A percentile compares a stretch with the other conserved stretches of the same genome.
Conservation (phyloP, 2,329 filamentous ascomycete species). For the Leptographium wingfieldii region DNA sequence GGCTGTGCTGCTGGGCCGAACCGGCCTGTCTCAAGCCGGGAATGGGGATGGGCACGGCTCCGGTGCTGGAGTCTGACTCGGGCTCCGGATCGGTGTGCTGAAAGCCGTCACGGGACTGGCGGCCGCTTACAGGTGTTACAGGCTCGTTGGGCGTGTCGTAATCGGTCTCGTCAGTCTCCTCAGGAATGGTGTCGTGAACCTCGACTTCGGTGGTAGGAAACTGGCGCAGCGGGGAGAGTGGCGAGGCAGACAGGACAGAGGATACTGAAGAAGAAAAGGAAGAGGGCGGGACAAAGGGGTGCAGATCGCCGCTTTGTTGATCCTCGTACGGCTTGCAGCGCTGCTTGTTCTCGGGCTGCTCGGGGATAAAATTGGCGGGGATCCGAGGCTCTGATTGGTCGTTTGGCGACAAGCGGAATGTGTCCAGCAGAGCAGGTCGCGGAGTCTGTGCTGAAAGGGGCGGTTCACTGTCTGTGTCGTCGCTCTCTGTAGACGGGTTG, state of each 20-base stretch:
- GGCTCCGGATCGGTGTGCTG: constrained; percentile 24
- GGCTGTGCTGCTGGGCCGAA: constrained; percentile 14
- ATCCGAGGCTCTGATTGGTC: constrained; percentile 5
- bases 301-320: not conserved
- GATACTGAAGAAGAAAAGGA: not conserved
- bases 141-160: constrained; percentile 49
- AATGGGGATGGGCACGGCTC: not conserved
- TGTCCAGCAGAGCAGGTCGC: not conserved
- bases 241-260: constrained; percentile 11
- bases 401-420: not conserved
- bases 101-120: constrained; percentile 41
- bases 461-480: constrained; percentile 10
- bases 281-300: not conserved
- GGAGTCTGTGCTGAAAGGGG: not conserved
- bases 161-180: constrained; percentile 47
- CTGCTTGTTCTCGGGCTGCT: not conserved
- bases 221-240: constrained; percentile 32
- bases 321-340: not conserved
- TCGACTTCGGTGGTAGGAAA: constrained; percentile 29
- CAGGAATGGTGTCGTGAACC: constrained; percentile 38
- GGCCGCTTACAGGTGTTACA: constrained; percentile 46
- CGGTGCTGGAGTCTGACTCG: constrained; percentile 14
- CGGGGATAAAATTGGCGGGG: not conserved
- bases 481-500: constrained; percentile 4
- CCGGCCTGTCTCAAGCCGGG: constrained; percentile 12